phyloP scores from a whole-genome alignment of 805 yeast species.

The Kurtzmaniella fragi region DNA sequence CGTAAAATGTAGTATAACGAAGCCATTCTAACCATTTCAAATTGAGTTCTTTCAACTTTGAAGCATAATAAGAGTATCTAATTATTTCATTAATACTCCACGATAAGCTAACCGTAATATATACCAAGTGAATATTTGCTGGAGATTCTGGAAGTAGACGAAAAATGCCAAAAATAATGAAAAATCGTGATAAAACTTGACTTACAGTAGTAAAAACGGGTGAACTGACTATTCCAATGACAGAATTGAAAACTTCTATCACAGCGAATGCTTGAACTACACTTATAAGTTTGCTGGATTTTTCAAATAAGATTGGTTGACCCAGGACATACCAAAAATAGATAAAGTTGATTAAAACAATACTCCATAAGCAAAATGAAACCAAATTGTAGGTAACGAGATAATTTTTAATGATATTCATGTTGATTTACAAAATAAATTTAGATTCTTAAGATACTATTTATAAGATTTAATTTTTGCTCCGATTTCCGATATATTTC shows the following conservation, averaged over 20 bases:
- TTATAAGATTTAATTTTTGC: too few relatives aligned
- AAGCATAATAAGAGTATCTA: constrained; percentile 83
- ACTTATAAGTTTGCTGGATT: constrained; percentile 55
- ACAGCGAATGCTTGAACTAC: constrained; percentile 74
- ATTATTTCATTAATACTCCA: constrained; percentile 96
- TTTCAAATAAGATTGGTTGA: constrained; percentile 60
- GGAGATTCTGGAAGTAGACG: constrained; percentile 68
- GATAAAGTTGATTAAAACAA: constrained; percentile 35
- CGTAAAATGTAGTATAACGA: constrained; percentile 77
- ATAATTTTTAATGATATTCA: too few relatives aligned
- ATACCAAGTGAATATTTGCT: constrained; percentile 55
- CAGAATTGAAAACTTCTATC: constrained; percentile 75
- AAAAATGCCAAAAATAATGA: constrained; percentile 80
- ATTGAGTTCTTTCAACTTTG: constrained; percentile 51
- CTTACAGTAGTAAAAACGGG: constrained; percentile 79
- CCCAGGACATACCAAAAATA: constrained; percentile 40
- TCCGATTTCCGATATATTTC: too few relatives aligned
- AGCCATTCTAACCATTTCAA: constrained; percentile 60
- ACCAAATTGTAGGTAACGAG: constrained; percentile 38
- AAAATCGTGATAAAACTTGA: constrained; percentile 81
- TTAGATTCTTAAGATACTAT: too few relatives aligned
- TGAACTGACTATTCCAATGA: constrained; percentile 75
- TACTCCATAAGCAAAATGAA: constrained; percentile 38
- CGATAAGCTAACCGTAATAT: constrained; percentile 64
- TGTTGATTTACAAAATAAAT: too few relatives aligned